phyloP scores from a whole-genome alignment of 495 filamentous ascomycete genomes.

The Penicillium arizonense region DNA sequence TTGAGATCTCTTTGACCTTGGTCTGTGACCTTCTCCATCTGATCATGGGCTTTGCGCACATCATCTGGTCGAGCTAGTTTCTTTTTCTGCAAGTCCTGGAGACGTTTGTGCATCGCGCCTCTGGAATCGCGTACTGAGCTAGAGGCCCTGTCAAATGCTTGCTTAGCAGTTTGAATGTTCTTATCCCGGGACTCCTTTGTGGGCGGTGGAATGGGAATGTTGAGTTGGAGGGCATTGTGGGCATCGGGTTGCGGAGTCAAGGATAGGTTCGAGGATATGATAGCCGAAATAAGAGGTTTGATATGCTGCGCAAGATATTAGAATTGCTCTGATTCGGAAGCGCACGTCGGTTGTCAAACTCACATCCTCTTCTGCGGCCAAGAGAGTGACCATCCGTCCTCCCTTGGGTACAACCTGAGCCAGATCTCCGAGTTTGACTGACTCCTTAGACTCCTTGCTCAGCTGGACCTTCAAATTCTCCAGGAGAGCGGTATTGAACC shows the following conservation, averaged over 20 bases:
- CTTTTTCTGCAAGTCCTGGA: conserved; percentile 57
- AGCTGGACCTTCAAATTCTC: conserved; percentile 63
- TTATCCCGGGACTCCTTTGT: conserved; percentile 60
- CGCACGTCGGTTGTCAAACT: conserved; percentile 16
- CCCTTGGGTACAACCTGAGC: conserved; percentile 74
- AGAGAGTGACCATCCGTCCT: conserved; percentile 62
- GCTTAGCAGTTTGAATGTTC: conserved; percentile 53
- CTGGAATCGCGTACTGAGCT: conserved; percentile 54
- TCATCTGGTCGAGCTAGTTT: conserved; percentile 64
- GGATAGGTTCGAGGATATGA: conserved; percentile 64
- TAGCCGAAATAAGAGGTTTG: conserved; percentile 69
- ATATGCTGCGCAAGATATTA: conserved; percentile 47
- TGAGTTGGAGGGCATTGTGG: conserved; percentile 67
- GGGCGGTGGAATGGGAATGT: conserved; percentile 66
- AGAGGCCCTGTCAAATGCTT: conserved; percentile 60
- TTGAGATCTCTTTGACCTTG: conserved; percentile 66
- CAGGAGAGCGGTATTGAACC: conserved; percentile 66
- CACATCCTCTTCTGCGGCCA: conserved; percentile 63
- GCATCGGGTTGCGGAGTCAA: conserved; percentile 70
- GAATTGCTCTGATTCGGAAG: neutral
- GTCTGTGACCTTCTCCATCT: conserved; percentile 75
- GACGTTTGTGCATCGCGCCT: conserved; percentile 58
- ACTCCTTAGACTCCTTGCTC: conserved; percentile 50
- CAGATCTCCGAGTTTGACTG: conserved; percentile 60
- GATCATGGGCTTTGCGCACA: conserved; percentile 60